Percentiles rank a stretch among this genome's conserved stretches.
Evolutionary conservation across 192 early-diverging fungal genomes (phyloP).

Genomic region (Radiomyces spectabilis): DNA sequence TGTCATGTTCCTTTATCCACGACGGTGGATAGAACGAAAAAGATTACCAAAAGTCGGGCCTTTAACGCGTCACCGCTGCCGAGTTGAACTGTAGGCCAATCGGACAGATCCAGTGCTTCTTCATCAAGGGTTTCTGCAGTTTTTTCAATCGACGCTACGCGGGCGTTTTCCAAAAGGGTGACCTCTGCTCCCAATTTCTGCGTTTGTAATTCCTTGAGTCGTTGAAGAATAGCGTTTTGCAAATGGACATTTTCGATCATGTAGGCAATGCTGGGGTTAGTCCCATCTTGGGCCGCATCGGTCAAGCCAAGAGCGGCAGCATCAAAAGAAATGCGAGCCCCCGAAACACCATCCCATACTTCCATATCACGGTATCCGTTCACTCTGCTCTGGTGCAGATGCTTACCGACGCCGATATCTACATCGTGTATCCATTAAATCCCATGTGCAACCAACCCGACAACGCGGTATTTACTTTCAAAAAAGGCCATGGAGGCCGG

Average conservation of each 20-base stretch:
- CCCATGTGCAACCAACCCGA: not conserved
- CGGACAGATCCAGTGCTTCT: conserved; percentile 25
- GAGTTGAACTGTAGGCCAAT: conserved; percentile 74
- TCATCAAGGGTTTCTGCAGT: not conserved
- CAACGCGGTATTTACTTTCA: conserved; percentile 19
- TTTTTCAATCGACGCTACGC: conserved; percentile 51
- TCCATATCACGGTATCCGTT: conserved; percentile 64
- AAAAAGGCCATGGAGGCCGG: conserved; percentile 57
- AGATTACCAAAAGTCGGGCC: conserved; percentile 63
- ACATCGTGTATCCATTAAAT: not conserved
- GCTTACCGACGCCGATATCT: conserved; percentile 61
- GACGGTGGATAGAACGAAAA: too few species aligned
- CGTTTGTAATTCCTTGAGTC: conserved; percentile 27
- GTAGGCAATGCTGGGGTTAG: conserved; percentile 49
- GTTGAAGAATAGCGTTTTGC: conserved; percentile 57
- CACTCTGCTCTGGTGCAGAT: conserved; percentile 47
- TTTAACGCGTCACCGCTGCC: conserved; percentile 55
- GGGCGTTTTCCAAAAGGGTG: conserved; percentile 59
- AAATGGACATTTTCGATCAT: conserved; percentile 88
- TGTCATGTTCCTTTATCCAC: not conserved
- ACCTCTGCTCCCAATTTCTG: conserved; percentile 39
- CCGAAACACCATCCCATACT: conserved; percentile 73
- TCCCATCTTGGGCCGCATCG: conserved; percentile 11
- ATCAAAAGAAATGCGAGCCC: conserved; percentile 60
- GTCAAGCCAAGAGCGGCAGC: conserved; percentile 16